Base-by-base conservation (phyloP, 2,329 filamentous ascomycete species). In the Ophiostoma piceae region DNA sequence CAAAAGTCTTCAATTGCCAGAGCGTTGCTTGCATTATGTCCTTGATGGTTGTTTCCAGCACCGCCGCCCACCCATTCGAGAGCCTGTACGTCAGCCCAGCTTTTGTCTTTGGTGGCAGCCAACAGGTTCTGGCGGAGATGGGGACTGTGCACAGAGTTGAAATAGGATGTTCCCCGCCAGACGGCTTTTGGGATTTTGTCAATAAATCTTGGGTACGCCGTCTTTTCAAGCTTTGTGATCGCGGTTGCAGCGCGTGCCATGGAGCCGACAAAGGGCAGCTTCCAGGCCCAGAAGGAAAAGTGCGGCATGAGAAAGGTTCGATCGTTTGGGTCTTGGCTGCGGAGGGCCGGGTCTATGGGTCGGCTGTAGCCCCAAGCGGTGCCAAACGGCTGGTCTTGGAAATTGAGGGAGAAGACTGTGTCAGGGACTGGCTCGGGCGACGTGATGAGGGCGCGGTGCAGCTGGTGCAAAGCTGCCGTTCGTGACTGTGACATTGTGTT, bases 231-330 rank as follows among this genome's bases (percentile, higher is more conserved):
- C 22, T 57, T 2, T 11, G 51, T 11, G 7, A 57, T 57, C 51
- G 51, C 51, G 12, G 64, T 43, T 0, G 81, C 74, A 0, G 81
- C 83, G 67, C 79, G 77, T 12, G 77, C 72, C 16, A 84, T 74
- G 7, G 82, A 82, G 6, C 79, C 79, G 75, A 82, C 84, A 78
- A 83, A 83, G 68, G 80, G 82, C 65, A 84, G 79, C 29, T 81
- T 78, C 84, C 84, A 86, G 6, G 82, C 80, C 82, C 82, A 87
- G 78, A 82, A 84, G 74, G 79, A 80, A 79, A 84, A 88, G 78
- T 84, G 85, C 70, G 84, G 84, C 78, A 86, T 83, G 4, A 84
- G 75, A 77, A 84, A 86, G 71, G 78, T 78, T 47, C 80, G 80
- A 9, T 72, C 70, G 68, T 74, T 66, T 16, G 73, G 70, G 71